These are phyloP conservation scores for Emmonsiellopsis sp. DNA, from an alignment of 2,329 filamentous ascomycete genomes.

Conservation along the genomic window DNA sequence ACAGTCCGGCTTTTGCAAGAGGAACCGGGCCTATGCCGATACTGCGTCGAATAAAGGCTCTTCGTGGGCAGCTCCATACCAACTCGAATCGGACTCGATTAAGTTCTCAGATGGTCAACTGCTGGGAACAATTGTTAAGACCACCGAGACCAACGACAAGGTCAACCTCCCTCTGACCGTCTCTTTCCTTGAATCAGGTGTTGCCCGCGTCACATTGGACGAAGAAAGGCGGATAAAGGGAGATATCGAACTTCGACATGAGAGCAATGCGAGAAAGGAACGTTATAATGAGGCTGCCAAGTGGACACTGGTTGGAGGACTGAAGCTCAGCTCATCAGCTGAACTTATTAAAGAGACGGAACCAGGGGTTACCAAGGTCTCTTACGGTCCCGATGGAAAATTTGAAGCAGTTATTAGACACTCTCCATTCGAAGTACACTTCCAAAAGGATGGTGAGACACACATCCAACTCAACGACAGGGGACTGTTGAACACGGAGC, in stretches of 20 bases:
- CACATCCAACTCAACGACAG: conserved; percentile 84
- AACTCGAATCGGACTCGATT: conserved; percentile 61
- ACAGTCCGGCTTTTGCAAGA: conserved; percentile 94
- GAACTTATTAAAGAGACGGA: conserved; percentile 58
- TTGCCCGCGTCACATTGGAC: conserved; percentile 78
- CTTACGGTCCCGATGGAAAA: conserved; percentile 66
- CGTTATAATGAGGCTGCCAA: conserved; percentile 86
- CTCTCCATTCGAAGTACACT: conserved; percentile 75
- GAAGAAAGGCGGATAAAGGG: conserved; percentile 85
- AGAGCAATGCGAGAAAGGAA: conserved; percentile 78
- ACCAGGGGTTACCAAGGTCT: conserved; percentile 59
- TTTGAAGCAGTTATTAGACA: conserved; percentile 80
- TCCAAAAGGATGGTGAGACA: conserved; percentile 69
- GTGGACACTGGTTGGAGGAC: conserved; percentile 76
- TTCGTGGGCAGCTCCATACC: conserved; percentile 73
- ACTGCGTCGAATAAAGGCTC: conserved; percentile 55
- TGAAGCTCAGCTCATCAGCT: conserved; percentile 63
- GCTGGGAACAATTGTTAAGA: conserved; percentile 73
- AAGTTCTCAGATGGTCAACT: conserved; percentile 72
- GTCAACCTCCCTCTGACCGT: conserved; percentile 75
- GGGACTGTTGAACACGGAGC: conserved; percentile 87
- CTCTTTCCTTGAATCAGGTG: conserved; percentile 82
- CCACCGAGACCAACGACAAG: conserved; percentile 55
- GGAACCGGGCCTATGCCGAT: conserved; percentile 86
- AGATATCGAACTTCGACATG: conserved; percentile 77